Conservation (phyloP, 73 alveolate species). For the Halteria grandinella region DNA sequence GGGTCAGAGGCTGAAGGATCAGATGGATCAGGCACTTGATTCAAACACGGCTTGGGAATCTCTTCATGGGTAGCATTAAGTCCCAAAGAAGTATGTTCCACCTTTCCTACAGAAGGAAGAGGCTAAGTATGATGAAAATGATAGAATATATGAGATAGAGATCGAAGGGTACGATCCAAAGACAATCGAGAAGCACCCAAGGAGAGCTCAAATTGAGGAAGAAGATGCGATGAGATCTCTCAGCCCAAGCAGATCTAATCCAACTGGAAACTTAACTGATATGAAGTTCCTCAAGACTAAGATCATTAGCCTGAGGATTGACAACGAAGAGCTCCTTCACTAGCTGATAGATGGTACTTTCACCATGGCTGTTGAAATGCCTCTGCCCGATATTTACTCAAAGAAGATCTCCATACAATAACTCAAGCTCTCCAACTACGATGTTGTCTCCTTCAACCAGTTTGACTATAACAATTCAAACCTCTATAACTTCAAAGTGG, state of each 20-base stretch:
- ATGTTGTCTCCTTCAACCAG: constrained; percentile 41
- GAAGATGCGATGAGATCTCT: not conserved
- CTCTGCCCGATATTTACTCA: constrained; percentile 40
- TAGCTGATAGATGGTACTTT: constrained; percentile 43
- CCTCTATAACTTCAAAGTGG: constrained; percentile 44
- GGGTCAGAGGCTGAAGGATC: constrained; percentile 56
- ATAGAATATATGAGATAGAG: constrained; percentile 31
- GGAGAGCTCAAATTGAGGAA: constrained; percentile 9
- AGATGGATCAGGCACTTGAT: constrained; percentile 57
- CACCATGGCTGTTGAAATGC: constrained; percentile 13
- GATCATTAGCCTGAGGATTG: constrained; percentile 18
- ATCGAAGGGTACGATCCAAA: constrained; percentile 30
- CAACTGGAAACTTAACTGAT: constrained; percentile 35
- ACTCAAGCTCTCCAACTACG: constrained; percentile 42
- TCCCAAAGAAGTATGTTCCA: constrained; percentile 54
- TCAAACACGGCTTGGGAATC: constrained; percentile 63
- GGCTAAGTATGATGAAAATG: constrained; percentile 40
- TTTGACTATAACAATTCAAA: constrained; percentile 10
- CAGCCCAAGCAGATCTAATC: too few relatives aligned
- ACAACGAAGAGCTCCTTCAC: constrained; percentile 37
- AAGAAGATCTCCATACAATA: constrained; percentile 29
- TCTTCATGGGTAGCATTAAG: constrained; percentile 48
- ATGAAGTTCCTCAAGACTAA: constrained; percentile 33
- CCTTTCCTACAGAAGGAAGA: constrained; percentile 49
- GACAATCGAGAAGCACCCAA: too few relatives aligned